phyloP scores from a whole-genome alignment of 805 yeast genomes.

The Candida broadrunensis region DNA sequence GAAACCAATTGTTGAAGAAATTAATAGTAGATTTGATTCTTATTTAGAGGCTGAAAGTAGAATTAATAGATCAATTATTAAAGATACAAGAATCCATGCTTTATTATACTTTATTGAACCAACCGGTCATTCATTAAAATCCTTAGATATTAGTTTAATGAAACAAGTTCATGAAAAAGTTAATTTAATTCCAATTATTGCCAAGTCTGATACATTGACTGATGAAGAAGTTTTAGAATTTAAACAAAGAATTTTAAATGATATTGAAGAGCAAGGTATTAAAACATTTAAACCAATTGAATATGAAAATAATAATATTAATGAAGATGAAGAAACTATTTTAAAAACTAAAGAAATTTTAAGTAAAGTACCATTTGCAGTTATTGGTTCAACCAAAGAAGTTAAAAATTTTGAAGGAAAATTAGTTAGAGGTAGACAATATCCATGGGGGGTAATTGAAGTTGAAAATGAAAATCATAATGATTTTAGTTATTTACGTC shows the following conservation, averaged over 20 bases:
- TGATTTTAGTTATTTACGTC: constrained; percentile 87
- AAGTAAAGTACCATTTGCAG: constrained; percentile 83
- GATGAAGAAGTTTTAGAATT: constrained; percentile 78
- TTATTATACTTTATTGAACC: constrained; percentile 94
- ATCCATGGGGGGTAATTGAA: constrained; percentile 97
- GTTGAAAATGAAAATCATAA: constrained; percentile 92
- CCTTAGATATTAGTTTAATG: constrained; percentile 87
- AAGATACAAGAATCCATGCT: constrained; percentile 89
- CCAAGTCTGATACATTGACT: constrained; percentile 90
- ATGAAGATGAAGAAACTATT: constrained; percentile 80
- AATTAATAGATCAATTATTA: constrained; percentile 65
- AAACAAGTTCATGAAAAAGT: constrained; percentile 85
- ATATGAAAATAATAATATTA: constrained; percentile 57
- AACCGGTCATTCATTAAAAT: constrained; percentile 88
- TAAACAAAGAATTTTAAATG: constrained; percentile 75
- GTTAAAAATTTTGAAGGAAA: constrained; percentile 73
- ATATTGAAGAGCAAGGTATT: constrained; percentile 71
- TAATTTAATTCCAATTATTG: constrained; percentile 90
- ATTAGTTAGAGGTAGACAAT: constrained; percentile 82
- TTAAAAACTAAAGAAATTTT: constrained; percentile 64
- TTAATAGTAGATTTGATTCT: constrained; percentile 79
- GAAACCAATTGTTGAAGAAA: constrained; percentile 90
- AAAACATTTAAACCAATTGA: constrained; percentile 70
- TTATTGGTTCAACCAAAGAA: constrained; percentile 82
- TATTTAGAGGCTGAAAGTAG: constrained; percentile 89